A percentile compares a stretch with the other conserved stretches of the same genome.
Evolutionary conservation across 192 early-diverging fungal species (phyloP).

Genomic region (Physocladia obscura): DNA sequence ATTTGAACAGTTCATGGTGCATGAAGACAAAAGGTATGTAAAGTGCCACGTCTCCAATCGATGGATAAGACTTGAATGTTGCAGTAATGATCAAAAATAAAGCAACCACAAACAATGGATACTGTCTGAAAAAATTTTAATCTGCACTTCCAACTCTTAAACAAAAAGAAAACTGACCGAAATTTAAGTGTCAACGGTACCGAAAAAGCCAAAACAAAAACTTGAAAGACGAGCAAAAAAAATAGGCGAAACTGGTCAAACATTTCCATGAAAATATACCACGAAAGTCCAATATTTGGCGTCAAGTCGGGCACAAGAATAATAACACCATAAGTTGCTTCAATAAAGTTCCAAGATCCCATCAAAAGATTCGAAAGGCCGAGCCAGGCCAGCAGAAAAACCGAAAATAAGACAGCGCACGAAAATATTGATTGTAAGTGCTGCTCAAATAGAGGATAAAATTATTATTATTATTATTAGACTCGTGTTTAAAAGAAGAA

Average conservation of each 20-base stretch:
- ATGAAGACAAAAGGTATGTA: constrained; percentile 80
- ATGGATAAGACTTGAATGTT: constrained; percentile 92
- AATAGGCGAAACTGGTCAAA: constrained; percentile 97
- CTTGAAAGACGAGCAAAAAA: constrained; percentile 91
- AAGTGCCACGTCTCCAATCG: constrained; percentile 80
- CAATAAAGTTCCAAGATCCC: constrained; percentile 71
- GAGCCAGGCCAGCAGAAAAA: constrained; percentile 50
- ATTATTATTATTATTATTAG: too few species aligned
- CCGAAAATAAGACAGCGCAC: constrained; percentile 34
- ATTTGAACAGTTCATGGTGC: constrained; percentile 84
- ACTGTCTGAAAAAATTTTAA: constrained; percentile 49
- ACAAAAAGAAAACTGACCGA: constrained; percentile 47
- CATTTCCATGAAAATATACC: constrained; percentile 99
- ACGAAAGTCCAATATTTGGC: constrained; percentile 95
- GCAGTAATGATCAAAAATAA: constrained; percentile 75
- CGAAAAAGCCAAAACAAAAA: constrained; percentile 86
- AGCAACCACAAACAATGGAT: constrained; percentile 76
- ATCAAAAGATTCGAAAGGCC: constrained; percentile 58
- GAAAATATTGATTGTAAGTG: constrained; percentile 24
- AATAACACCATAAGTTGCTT: constrained; percentile 69
- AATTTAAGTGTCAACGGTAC: constrained; percentile 81
- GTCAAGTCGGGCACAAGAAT: constrained; percentile 81
- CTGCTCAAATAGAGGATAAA: constrained; percentile 16
- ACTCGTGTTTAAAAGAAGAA: too few species aligned
- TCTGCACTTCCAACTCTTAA: too few species aligned